Percentiles rank a stretch among this genome's conserved stretches.
Evolutionary conservation across 306 rosid genomes (phyloP).

Genomic region (Hylodesmum podocarpum): DNA sequence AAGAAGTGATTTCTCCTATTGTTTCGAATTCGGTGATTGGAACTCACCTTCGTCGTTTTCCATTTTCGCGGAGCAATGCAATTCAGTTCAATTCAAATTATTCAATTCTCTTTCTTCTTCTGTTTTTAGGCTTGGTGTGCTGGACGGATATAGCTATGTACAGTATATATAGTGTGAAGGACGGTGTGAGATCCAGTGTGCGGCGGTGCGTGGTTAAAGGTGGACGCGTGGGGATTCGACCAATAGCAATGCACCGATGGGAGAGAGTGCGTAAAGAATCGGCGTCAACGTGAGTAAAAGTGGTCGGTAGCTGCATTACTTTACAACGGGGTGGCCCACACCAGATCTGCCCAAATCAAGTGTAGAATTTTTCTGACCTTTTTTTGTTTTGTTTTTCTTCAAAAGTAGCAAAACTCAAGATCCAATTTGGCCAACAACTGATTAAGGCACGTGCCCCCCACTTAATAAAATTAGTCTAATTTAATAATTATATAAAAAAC

Average conservation of each 20-base stretch:
- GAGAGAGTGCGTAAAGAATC: no score
- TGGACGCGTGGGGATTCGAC: background rate
- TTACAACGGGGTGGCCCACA: conserved; percentile 15
- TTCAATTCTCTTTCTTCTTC: background rate
- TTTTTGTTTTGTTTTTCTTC: background rate
- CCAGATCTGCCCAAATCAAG: background rate
- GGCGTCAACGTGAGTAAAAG: background rate
- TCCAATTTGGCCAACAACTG: background rate
- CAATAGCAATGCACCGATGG: background rate
- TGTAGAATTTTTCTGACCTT: background rate
- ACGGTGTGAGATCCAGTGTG: conserved; percentile 11
- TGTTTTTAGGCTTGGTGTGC: background rate
- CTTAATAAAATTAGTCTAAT: no score
- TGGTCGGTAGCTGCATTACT: conserved; percentile 3
- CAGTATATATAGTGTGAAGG: background rate
- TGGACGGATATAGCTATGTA: background rate
- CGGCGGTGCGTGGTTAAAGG: background rate
- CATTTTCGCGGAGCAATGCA: background rate
- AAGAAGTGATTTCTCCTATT: background rate
- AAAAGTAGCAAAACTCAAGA: no score
- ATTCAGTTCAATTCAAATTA: no score
- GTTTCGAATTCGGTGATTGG: background rate
- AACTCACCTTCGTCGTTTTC: conserved; percentile 35
- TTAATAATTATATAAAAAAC: no score
- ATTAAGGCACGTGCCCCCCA: background rate